Evolutionary conservation across 495 filamentous ascomycete species (phyloP).

Genomic region (Tuber magnatum): DNA sequence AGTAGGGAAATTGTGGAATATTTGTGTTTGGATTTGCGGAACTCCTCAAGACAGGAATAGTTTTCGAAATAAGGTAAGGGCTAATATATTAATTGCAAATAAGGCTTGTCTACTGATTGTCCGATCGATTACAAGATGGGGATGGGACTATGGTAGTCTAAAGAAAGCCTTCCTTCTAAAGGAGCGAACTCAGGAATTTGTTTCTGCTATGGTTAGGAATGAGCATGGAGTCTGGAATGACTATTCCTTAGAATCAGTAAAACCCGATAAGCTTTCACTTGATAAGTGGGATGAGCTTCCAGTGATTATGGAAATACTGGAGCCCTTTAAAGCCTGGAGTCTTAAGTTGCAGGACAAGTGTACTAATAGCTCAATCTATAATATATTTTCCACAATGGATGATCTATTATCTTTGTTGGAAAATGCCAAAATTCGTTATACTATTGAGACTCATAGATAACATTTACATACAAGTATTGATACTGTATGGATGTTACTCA

Average conservation of each 20-base stretch:
- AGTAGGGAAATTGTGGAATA: conserved; percentile 28
- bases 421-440: background rate
- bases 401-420: background rate
- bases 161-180: conserved; percentile 11
- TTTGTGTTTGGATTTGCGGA: conserved; percentile 11
- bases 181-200: conserved; percentile 19
- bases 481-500: background rate
- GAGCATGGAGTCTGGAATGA: background rate
- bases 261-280: background rate
- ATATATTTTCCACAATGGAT: conserved; percentile 1
- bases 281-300: background rate
- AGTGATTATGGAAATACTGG: conserved; percentile 3
- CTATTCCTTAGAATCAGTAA: background rate
- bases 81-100: background rate
- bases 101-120: background rate
- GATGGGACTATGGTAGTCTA: conserved; percentile 19
- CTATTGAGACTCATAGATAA: background rate
- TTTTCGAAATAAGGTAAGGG: conserved; percentile 10
- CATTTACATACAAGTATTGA: background rate
- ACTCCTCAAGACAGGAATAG: conserved; percentile 9
- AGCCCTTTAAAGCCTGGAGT: conserved; percentile 15
- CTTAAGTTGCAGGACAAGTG: conserved; percentile 4
- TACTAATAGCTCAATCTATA: conserved; percentile 7
- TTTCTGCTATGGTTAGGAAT: conserved; percentile 4
- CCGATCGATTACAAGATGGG: conserved; percentile 19